Base-by-base conservation (phyloP, 1,284 basidiomycete genomes). In the Stereum hirsutum region DNA sequence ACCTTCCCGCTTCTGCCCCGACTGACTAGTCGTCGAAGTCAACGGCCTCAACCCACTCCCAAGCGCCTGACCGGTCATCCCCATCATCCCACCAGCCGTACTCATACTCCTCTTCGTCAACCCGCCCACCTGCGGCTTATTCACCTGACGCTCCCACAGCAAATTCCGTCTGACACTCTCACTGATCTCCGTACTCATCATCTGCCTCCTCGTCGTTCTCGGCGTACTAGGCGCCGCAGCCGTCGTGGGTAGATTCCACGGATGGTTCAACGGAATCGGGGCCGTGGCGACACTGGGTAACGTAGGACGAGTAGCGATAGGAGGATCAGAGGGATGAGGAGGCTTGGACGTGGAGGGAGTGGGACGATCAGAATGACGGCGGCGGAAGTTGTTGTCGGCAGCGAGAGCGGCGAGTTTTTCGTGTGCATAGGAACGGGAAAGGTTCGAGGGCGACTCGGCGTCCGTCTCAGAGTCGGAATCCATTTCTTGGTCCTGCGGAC, bases 161-260 rank as follows among this genome's bases (percentile, higher is more conserved):
- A 95, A 57, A 54, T 93, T 89, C 39, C 84, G 69, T 17, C 91
- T 70, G 47, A 95, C 63, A 48, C 81, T 86, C 64, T 94, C 91
- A 37, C 86, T 86, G 57, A 95, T 68, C 62, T 95, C 91, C 19
- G 81, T 83, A 45, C 79, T 71, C 40, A 94, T 69, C 88, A 94
- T 93, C 54, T 79, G 75, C 39, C 86, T 71, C 4, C 90, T 74
- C 14, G 88, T 92, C 28, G 91, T 90, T 24, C 85, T 76, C 1
- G 91, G 91, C 1, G 89, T 88, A 52, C 84, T 83, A 0, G 89
- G 85, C 23, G 75, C 66, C 59, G 42, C 40, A 15, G 81, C 72
- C 1, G 81, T 72, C 1, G 69, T 64, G 0, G 85, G 84, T 21
- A 89, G 69, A 52, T 83, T 85, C 61, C 86, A 88, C 4, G 83